phyloP scores from a whole-genome alignment of 371 early-diverging fungal genomes.

The Mortierella sp. region DNA sequence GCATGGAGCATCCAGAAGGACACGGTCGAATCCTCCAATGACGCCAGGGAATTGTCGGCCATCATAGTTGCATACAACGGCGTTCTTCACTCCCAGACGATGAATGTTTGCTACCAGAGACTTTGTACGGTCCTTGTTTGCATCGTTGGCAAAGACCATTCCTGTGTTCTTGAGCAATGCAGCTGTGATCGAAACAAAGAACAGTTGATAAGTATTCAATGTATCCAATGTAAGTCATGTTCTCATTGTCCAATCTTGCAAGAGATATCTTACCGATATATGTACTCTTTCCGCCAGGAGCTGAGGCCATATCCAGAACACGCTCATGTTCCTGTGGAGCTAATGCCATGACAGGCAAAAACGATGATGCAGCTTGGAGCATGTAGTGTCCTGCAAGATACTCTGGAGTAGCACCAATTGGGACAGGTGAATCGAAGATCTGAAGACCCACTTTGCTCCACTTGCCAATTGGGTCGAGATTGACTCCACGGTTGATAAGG shows the following conservation, averaged over 20 bases:
- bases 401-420: slow-evolving; percentile 98
- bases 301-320: slow-evolving; percentile 99
- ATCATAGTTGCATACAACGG: slow-evolving; percentile 97
- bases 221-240: too few relatives aligned
- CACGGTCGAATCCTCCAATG: slow-evolving; percentile 97
- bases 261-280: slow-evolving; percentile 70
- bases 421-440: slow-evolving; percentile 92
- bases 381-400: slow-evolving; percentile 99
- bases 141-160: slow-evolving; percentile 97
- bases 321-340: slow-evolving; percentile 94
- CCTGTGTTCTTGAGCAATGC: slow-evolving; percentile 99
- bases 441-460: slow-evolving; percentile 93
- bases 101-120: slow-evolving; percentile 95
- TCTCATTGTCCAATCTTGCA: neutral
- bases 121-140: slow-evolving; percentile 93
- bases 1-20: slow-evolving; percentile 99
- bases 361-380: slow-evolving; percentile 98
- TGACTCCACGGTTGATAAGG: slow-evolving; percentile 96
- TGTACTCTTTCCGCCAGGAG: slow-evolving; percentile 99
- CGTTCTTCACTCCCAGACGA: slow-evolving; percentile 95
- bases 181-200: slow-evolving; percentile 56
- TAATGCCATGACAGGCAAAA: slow-evolving; percentile 98
- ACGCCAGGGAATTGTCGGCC: slow-evolving; percentile 95
- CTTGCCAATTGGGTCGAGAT: slow-evolving; percentile 97
- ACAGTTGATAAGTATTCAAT: neutral